A percentile compares a stretch with the other conserved stretches of the same genome.
Conservation (phyloP, 148 eudicot genomes). For the Nepenthes gracilis region DNA sequence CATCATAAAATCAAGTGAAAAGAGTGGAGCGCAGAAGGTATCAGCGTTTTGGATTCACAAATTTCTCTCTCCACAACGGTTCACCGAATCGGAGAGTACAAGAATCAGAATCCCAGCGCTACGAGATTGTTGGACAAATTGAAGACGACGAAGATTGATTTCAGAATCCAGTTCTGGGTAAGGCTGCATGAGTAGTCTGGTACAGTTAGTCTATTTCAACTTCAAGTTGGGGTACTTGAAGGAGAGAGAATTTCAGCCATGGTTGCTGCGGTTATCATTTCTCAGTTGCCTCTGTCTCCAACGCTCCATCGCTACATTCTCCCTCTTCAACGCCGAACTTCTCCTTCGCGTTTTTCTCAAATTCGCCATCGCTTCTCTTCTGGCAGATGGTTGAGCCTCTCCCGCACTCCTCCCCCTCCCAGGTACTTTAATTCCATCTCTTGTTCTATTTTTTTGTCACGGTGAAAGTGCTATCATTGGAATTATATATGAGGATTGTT, state of each 20-base stretch:
- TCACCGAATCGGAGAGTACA: too few relatives aligned
- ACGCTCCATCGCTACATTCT: constrained; percentile 2
- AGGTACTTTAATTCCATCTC: constrained; percentile 19
- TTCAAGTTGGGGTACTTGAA: constrained; percentile 24
- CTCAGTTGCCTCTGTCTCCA: constrained; percentile 28
- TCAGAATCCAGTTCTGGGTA: too few relatives aligned
- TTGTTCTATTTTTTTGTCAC: not conserved
- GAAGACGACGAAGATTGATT: too few relatives aligned
- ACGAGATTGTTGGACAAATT: too few relatives aligned
- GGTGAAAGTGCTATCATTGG: too few relatives aligned
- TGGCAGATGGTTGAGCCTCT: constrained; percentile 26
- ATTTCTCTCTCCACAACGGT: too few relatives aligned
- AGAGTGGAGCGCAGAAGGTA: too few relatives aligned
- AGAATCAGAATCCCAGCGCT: too few relatives aligned
- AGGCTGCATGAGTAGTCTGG: constrained; percentile 31
- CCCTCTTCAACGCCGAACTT: constrained; percentile 7
- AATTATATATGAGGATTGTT: too few relatives aligned
- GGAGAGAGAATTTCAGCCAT: constrained; percentile 17
- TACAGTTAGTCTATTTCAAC: constrained; percentile 8
- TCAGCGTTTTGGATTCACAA: too few relatives aligned
- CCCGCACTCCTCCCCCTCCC: constrained; percentile 9
- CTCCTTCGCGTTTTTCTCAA: constrained; percentile 18
- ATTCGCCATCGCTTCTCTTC: constrained; percentile 26
- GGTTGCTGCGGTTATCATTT: constrained; percentile 20
- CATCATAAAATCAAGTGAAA: too few relatives aligned